Evolutionary conservation across 1,284 basidiomycete genomes (phyloP).

Genomic region (Mycena citricolor): DNA sequence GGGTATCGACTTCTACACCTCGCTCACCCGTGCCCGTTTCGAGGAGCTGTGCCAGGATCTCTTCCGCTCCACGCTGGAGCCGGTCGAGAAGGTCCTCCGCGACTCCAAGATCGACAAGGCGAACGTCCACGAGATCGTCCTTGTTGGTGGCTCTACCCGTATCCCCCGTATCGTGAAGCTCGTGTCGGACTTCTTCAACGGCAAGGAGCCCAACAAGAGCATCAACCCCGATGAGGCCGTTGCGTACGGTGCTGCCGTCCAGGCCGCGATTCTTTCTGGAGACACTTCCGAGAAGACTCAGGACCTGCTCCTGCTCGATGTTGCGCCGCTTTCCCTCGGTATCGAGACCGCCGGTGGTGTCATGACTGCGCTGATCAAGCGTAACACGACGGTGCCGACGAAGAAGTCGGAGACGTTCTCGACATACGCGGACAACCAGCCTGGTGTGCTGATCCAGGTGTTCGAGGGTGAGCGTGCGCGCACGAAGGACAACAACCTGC

Average conservation of each 20-base stretch:
- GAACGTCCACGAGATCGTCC: conserved; percentile 94
- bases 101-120: conserved; percentile 98
- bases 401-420: conserved; percentile 99
- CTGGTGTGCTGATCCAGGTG: conserved; percentile 97
- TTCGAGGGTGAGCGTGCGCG: conserved; percentile 99
- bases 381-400: conserved; percentile 98
- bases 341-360: conserved; percentile 99
- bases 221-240: conserved; percentile 99
- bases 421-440: conserved; percentile 99
- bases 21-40: conserved; percentile 97
- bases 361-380: conserved; percentile 96
- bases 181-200: conserved; percentile 98
- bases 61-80: conserved; percentile 96
- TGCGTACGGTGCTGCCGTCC: conserved; percentile 98
- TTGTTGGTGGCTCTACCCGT: conserved; percentile 98
- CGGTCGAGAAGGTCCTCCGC: conserved; percentile 97
- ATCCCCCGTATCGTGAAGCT: conserved; percentile 98
- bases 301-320: conserved; percentile 96
- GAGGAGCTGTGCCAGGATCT: conserved; percentile 97
- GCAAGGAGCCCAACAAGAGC: conserved; percentile 93
- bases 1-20: conserved; percentile 98
- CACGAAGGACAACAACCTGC: conserved; percentile 99
- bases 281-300: conserved; percentile 98
- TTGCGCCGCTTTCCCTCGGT: conserved; percentile 93
- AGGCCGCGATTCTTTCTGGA: conserved; percentile 97